A percentile compares a stretch with the other conserved stretches of the same genome.
Evolutionary conservation across 257 asterid species (phyloP).

Genomic region (Solanum clarkiae): DNA sequence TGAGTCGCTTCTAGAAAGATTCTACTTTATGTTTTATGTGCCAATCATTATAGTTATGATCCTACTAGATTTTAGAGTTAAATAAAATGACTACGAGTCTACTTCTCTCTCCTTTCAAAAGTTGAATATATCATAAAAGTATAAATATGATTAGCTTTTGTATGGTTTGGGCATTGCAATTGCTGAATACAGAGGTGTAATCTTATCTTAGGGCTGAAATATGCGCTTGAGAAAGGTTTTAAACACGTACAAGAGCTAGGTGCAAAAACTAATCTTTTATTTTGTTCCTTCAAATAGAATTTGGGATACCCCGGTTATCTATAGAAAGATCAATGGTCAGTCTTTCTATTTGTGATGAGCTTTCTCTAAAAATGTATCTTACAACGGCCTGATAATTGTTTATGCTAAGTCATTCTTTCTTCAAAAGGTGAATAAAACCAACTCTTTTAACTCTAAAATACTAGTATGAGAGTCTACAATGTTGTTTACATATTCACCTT

Average conservation of each 20-base stretch:
- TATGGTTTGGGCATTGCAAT: conserved; percentile 77
- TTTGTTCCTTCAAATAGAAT: not conserved
- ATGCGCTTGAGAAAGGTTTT: conserved; percentile 76
- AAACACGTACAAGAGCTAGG: conserved; percentile 40
- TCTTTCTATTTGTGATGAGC: not conserved
- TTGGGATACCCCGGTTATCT: not conserved
- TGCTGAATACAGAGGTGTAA: conserved; percentile 76
- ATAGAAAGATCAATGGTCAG: not conserved
- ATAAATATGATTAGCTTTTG: no score
- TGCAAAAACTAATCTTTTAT: not conserved
- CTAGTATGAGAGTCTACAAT: not conserved
- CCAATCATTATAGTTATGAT: no score
- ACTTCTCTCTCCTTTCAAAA: no score
- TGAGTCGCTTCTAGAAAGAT: not conserved
- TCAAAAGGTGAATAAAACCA: not conserved
- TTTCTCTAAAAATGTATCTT: not conserved
- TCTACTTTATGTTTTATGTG: not conserved
- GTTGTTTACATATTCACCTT: not conserved
- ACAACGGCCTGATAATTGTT: not conserved
- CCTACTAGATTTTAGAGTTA: no score
- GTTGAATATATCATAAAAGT: no score
- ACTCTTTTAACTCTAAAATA: not conserved
- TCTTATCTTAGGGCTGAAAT: conserved; percentile 66
- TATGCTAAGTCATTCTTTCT: not conserved
- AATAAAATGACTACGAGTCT: no score